Base-by-base conservation (phyloP, 768 basidiomycete genomes). In the Hortiboletus flavorubellus region DNA sequence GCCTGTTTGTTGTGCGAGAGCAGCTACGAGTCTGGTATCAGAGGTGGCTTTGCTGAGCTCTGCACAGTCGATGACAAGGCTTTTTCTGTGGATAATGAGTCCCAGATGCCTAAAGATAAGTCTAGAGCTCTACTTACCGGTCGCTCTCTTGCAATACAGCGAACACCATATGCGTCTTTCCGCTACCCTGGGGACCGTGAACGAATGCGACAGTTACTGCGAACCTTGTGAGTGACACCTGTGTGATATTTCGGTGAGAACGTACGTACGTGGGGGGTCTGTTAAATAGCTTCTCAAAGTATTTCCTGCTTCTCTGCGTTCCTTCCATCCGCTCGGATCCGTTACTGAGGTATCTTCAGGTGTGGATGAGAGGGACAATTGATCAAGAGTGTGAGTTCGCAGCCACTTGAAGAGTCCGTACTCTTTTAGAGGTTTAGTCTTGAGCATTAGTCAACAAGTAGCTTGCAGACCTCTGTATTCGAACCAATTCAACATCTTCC, bases 111-210 rank as follows among this genome's bases (percentile, higher is more conserved):
- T 23, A 44, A 39, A 39, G 45, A 18, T 2, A 16, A 8, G 38
- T 23, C 9, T 5, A 5, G 18, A 37, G 4, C 9, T 5, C n/a
- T 4, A 65, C 71, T 51, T 60, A 81, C 86, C 86, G 75, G n/a
- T 73, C 75, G 14, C 71, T 73, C 6, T 85, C 78, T 44, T 78
- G 73, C 47, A 91, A 71, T 31, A 85, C 69, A 3, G 72, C 61
- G 16, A 79, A 65, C 8, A 91, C 63, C 78, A 92, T 78, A 11
- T 73, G 73, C 4, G 78, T 77, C 66, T 93, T 93, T 4, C 91
- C 91, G 60, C 88, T 90, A 18, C 91, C 91, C 67, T 89, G 87
- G 5, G 91, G 91, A 6, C 91, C 91, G 58, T 91, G 86, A 8
- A 93, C 68, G 63, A 93, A 91, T 12, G 86, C 80, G 33, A 92